A percentile compares a stretch with the other conserved stretches of the same genome.
phyloP scores from a whole-genome alignment of 805 yeast species.

The Ogataea pilisensis region DNA sequence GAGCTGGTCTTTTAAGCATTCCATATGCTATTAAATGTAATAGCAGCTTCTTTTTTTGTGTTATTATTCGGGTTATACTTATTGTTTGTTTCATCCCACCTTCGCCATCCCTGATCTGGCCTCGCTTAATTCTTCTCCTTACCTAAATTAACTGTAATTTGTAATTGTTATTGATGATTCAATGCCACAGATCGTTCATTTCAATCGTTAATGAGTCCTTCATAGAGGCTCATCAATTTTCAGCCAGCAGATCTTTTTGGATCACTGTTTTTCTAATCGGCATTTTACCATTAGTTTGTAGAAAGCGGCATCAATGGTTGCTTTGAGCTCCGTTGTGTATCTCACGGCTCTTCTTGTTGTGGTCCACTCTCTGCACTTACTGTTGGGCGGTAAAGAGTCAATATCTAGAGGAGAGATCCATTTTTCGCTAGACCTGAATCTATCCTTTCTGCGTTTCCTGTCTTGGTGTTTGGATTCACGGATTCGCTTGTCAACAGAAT shows the following conservation, averaged over 20 bases:
- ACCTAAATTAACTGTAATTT: constrained; percentile 58
- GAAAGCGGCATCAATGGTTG: constrained; percentile 80
- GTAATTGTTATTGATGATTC: constrained; percentile 68
- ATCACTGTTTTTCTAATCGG: constrained; percentile 51
- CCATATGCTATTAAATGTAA: constrained; percentile 60
- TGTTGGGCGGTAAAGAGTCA: constrained; percentile 52
- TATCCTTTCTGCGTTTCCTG: constrained; percentile 76
- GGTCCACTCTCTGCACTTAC: constrained; percentile 60
- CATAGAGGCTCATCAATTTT: constrained; percentile 15
- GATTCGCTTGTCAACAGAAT: constrained; percentile 94
- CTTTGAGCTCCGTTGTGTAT: constrained; percentile 76
- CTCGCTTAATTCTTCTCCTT: constrained; percentile 65
- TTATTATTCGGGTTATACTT: constrained; percentile 54
- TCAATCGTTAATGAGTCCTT: constrained; percentile 24
- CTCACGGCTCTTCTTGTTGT: constrained; percentile 69
- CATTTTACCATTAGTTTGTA: constrained; percentile 63
- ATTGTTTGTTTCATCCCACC: constrained; percentile 53
- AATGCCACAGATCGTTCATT: constrained; percentile 59
- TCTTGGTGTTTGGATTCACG: constrained; percentile 93
- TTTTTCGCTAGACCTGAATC: constrained; percentile 43
- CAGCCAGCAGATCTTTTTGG: constrained; percentile 52
- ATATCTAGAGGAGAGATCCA: constrained; percentile 49
- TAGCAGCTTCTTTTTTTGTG: constrained; percentile 39
- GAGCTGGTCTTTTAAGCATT: constrained; percentile 70
- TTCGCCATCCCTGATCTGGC: constrained; percentile 57